Evolutionary conservation across 2,329 filamentous ascomycete genomes (phyloP).

Genomic region (Microcyclosporella mali): DNA sequence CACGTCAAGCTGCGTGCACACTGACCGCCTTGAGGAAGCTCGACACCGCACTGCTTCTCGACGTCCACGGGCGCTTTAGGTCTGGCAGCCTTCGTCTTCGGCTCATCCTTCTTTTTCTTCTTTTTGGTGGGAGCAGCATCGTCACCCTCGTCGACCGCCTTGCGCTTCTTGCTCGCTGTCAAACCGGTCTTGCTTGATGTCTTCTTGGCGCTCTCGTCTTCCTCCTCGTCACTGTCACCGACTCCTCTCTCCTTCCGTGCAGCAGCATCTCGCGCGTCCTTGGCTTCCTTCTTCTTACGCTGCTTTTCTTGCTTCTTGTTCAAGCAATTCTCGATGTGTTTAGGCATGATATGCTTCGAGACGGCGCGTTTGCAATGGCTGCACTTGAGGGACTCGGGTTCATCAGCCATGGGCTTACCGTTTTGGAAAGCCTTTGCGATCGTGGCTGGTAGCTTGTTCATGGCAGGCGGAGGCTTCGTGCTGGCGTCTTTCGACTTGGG

Average conservation of each 20-base stretch:
- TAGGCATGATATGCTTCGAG: conserved; percentile 65
- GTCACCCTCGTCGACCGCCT: conserved; percentile 48
- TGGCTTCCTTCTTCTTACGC: conserved; percentile 59
- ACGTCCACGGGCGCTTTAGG: conserved; percentile 89
- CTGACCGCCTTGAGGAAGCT: conserved; percentile 73
- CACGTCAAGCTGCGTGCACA: conserved; percentile 84
- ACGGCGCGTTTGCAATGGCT: conserved; percentile 93
- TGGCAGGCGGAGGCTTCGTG: conserved; percentile 13
- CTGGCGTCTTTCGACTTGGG: conserved; percentile 17
- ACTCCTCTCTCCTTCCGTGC: conserved; percentile 37
- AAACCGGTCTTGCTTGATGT: conserved; percentile 24
- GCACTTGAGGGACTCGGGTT: conserved; percentile 70
- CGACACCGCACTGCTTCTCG: conserved; percentile 84
- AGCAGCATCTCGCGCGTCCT: conserved; percentile 48
- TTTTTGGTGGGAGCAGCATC: conserved; percentile 76
- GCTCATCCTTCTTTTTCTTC: conserved; percentile 58
- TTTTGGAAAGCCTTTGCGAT: conserved; percentile 74
- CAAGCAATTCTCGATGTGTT: conserved; percentile 77
- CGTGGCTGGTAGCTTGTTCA: conserved; percentile 64
- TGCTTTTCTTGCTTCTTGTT: conserved; percentile 68
- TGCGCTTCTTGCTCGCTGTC: conserved; percentile 38
- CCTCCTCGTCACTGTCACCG: conserved; percentile 38
- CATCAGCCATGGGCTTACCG: conserved; percentile 74
- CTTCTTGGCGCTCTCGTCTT: conserved; percentile 25
- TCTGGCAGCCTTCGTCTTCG: conserved; percentile 62